Percentiles rank a stretch among this genome's conserved stretches.
phyloP scores from a whole-genome alignment of 1,139 yeast genomes.

The Sugiyamaella pinicola region DNA sequence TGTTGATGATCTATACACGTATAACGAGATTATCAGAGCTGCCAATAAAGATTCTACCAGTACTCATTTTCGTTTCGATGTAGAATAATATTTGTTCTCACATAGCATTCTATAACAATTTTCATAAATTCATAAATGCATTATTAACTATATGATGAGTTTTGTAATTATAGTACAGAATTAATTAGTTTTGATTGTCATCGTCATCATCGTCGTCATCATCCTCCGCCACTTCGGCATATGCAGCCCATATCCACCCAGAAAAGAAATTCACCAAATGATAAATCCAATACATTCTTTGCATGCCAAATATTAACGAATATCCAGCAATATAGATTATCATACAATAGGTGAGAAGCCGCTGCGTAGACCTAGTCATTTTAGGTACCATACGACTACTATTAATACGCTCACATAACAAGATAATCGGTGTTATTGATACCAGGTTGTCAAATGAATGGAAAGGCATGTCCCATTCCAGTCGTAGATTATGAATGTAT shows the following conservation, averaged over 20 bases:
- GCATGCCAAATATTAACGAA: slow-evolving; percentile 40
- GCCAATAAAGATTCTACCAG: slow-evolving; percentile 7
- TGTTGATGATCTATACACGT: slow-evolving; percentile 12
- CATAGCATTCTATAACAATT: not conserved
- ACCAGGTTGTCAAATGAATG: slow-evolving; percentile 38
- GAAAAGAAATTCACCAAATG: slow-evolving; percentile 38
- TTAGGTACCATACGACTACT: slow-evolving; percentile 39
- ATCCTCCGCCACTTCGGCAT: slow-evolving; percentile 13
- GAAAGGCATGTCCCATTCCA: slow-evolving; percentile 38
- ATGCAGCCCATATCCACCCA: slow-evolving; percentile 32
- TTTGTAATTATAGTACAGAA: not conserved
- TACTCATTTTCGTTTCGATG: not conserved
- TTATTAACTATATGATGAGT: not conserved
- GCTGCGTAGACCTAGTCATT: slow-evolving; percentile 26
- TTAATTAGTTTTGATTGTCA: slow-evolving; percentile 2
- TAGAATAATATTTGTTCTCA: not conserved
- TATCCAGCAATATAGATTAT: slow-evolving; percentile 36
- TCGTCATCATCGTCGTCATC: slow-evolving; percentile 8
- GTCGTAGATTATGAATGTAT: slow-evolving; percentile 40
- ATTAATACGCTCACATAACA: slow-evolving; percentile 36
- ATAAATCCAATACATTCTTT: slow-evolving; percentile 42
- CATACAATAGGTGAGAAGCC: slow-evolving; percentile 31
- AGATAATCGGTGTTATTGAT: slow-evolving; percentile 39
- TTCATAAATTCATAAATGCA: slow-evolving; percentile 2
- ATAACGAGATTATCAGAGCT: slow-evolving; percentile 16